Percentiles rank a stretch among this genome's conserved stretches.
Evolutionary conservation across 176 grass and related monocot species (phyloP).

Genomic region (Oryza coarctata): DNA sequence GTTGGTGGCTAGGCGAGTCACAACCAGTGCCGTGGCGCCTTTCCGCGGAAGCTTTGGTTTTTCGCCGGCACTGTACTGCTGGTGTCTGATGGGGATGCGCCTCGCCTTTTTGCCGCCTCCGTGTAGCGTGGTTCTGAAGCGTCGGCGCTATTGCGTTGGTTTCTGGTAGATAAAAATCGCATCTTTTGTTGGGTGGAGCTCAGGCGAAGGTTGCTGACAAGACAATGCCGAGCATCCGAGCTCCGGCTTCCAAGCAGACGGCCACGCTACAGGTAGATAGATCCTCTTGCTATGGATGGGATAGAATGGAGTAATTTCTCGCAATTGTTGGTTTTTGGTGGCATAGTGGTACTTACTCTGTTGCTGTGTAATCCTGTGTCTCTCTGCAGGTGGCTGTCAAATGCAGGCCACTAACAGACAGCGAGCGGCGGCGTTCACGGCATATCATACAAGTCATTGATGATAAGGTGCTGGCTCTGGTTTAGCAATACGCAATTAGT

Average conservation of each 20-base stretch:
- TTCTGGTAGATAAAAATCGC: constrained; percentile 30
- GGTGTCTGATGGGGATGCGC: constrained; percentile 38
- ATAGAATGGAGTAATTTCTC: background rate
- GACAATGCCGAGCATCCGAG: constrained; percentile 87
- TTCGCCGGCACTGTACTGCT: constrained; percentile 33
- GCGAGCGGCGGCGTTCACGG: constrained; percentile 58
- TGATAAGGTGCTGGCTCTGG: constrained; percentile 59
- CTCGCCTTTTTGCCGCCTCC: constrained; percentile 45
- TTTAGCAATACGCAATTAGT: background rate
- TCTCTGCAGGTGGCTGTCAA: constrained; percentile 78
- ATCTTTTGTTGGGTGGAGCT: constrained; percentile 22
- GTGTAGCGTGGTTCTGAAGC: constrained; percentile 44
- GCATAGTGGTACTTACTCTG: background rate
- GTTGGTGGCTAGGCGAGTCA: background rate
- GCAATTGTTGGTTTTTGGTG: background rate
- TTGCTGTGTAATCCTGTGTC: background rate
- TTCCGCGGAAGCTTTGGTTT: constrained; percentile 23
- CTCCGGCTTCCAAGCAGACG: constrained; percentile 82
- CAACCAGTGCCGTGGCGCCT: background rate
- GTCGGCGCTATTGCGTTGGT: constrained; percentile 1
- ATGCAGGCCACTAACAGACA: constrained; percentile 83
- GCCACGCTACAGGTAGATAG: constrained; percentile 78
- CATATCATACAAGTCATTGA: constrained; percentile 98
- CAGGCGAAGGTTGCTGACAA: constrained; percentile 42
- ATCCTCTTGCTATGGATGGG: background rate